phyloP scores from a whole-genome alignment of 208 protist species.

The Acanthamoeba castellanii region DNA sequence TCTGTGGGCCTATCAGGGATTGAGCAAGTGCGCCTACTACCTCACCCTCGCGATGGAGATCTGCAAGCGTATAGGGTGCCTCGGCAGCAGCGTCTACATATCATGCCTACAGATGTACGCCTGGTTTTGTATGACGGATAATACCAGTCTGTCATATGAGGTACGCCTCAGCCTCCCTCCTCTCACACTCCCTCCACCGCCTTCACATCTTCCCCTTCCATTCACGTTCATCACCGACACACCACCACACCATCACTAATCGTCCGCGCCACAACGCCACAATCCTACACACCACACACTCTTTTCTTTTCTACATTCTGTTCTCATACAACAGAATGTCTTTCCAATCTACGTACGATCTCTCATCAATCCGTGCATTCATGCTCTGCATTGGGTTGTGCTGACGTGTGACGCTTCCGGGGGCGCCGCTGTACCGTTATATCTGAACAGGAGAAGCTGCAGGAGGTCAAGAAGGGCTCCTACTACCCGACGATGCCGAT shows the following conservation, averaged over 20 bases:
- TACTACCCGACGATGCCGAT: constrained; percentile 49
- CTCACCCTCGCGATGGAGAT: constrained; percentile 54
- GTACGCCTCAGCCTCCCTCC: neutral
- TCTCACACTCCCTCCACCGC: neutral
- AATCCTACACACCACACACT: neutral
- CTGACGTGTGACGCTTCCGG: neutral
- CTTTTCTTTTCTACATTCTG: neutral
- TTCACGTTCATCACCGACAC: neutral
- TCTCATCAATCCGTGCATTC: neutral
- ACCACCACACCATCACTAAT: neutral
- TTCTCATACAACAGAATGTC: neutral
- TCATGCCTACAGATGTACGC: constrained; percentile 61
- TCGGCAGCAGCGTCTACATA: constrained; percentile 59
- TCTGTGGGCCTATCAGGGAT: neutral
- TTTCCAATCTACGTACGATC: neutral
- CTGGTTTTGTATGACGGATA: constrained; percentile 65
- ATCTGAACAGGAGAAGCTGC: constrained; percentile 1
- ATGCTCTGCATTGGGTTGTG: neutral
- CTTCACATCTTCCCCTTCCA: neutral
- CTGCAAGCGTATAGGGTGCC: constrained; percentile 36
- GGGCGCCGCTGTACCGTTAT: too few relatives aligned
- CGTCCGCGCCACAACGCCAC: neutral
- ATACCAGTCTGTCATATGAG: neutral
- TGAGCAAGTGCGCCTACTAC: constrained; percentile 37
- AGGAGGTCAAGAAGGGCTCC: constrained; percentile 13